Percentiles rank a stretch among this genome's conserved stretches.
Conservation (phyloP, 1,284 basidiomycete genomes). For the Pterulicium gracile region DNA sequence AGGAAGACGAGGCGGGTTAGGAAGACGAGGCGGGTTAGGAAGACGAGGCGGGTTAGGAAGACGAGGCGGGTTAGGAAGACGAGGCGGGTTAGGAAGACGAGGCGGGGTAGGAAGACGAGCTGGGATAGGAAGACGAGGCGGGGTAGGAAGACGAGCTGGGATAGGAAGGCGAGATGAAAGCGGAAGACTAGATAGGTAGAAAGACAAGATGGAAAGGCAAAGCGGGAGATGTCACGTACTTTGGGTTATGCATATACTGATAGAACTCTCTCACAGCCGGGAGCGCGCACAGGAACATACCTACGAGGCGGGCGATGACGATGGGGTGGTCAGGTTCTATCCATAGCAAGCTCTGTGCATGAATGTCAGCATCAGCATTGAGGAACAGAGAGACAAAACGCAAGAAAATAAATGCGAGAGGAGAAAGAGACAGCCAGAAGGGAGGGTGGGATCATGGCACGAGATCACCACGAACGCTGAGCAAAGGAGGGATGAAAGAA, state of each 20-base stretch:
- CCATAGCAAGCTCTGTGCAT: constrained; percentile 66
- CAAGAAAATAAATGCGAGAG: constrained; percentile 6
- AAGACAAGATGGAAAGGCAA: not conserved
- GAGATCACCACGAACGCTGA: constrained; percentile 8
- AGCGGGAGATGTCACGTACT: constrained; percentile 31
- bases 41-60: constrained; percentile 5
- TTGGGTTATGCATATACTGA: constrained; percentile 70
- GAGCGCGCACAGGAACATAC: constrained; percentile 71
- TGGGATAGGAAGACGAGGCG: too few relatives aligned
- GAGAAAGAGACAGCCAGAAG: not conserved
- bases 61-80: constrained; percentile 5
- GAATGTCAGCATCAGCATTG: constrained; percentile 2
- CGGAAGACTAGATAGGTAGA: not conserved
- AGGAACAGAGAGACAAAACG: constrained; percentile 5
- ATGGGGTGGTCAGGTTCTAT: constrained; percentile 83
- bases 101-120: too few relatives aligned
- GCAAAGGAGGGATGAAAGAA: too few relatives aligned
- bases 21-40: too few relatives aligned
- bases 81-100: constrained; percentile 4
- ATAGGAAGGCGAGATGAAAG: constrained; percentile 9
- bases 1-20: too few relatives aligned
- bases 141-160: too few relatives aligned
- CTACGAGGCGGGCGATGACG: constrained; percentile 60
- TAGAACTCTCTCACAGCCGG: constrained; percentile 73
- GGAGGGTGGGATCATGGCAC: too few relatives aligned